Evolutionary conservation across 805 yeast species (phyloP).

Genomic region (Saccharomyces eubayanus): DNA sequence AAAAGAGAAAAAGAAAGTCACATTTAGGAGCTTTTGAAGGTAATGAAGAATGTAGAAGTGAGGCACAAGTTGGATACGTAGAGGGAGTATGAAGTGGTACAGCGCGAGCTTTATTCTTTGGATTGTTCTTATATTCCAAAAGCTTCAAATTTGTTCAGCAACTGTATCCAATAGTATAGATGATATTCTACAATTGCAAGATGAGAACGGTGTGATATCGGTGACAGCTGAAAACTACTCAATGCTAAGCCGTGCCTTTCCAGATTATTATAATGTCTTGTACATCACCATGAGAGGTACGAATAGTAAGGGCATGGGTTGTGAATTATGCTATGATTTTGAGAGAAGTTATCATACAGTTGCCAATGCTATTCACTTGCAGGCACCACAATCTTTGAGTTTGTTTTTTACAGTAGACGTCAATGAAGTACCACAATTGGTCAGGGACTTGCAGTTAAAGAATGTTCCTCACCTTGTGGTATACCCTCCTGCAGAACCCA

Average conservation of each 20-base stretch:
- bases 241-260: constrained; percentile 36
- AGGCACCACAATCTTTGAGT: constrained; percentile 36
- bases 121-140: not conserved
- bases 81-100: not conserved
- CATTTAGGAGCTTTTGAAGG: not conserved
- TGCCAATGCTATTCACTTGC: constrained; percentile 36
- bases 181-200: constrained; percentile 13
- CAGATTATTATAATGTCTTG: constrained; percentile 45
- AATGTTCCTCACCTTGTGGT: constrained; percentile 64
- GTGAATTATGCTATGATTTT: constrained; percentile 38
- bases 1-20: not conserved
- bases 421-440: constrained; percentile 34
- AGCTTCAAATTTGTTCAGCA: not conserved
- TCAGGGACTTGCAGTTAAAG: constrained; percentile 36
- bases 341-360: constrained; percentile 36
- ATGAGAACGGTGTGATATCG: constrained; percentile 35
- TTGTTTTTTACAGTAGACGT: constrained; percentile 48
- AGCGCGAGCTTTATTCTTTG: not conserved
- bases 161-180: not conserved
- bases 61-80: not conserved
- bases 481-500: constrained; percentile 41
- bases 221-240: constrained; percentile 36
- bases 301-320: constrained; percentile 35
- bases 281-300: constrained; percentile 43
- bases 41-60: not conserved